Evolutionary conservation across 192 early-diverging fungal genomes (phyloP).

Genomic region (Linnemannia schmuckeri): DNA sequence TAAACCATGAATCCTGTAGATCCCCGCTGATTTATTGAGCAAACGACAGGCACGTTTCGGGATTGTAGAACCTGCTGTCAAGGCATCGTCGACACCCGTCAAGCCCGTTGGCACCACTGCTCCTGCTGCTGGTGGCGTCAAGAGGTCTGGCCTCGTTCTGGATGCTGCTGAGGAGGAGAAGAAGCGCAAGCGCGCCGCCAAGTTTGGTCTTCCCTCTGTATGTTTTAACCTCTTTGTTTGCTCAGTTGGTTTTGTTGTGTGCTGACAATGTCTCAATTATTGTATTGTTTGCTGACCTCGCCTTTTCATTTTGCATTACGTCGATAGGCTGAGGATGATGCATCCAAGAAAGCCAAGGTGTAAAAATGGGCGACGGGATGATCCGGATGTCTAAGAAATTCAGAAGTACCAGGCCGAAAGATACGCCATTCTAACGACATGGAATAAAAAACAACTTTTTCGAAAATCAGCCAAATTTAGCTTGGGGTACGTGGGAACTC

Average conservation of each 20-base stretch:
- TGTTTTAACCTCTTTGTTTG: neutral
- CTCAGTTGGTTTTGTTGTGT: neutral
- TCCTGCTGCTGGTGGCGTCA: neutral
- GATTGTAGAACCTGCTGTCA: constrained; percentile 24
- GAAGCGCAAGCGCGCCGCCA: constrained; percentile 73
- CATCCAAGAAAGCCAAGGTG: constrained; percentile 36
- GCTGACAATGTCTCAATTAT: neutral
- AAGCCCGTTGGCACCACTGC: neutral
- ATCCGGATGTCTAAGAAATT: neutral
- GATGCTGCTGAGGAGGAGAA: constrained; percentile 72
- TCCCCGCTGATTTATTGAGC: constrained; percentile 65
- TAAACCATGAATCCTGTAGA: constrained; percentile 2
- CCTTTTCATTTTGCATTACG: neutral
- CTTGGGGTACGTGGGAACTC: too few relatives aligned
- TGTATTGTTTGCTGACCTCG: neutral
- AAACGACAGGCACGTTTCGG: constrained; percentile 69
- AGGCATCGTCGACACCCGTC: neutral
- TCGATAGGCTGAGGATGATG: constrained; percentile 6
- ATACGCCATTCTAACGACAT: neutral
- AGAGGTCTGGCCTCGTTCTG: constrained; percentile 4
- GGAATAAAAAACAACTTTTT: neutral
- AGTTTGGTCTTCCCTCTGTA: constrained; percentile 60
- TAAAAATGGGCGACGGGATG: neutral
- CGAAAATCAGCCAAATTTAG: neutral
- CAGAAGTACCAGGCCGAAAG: neutral